Evolutionary conservation across 1,139 yeast genomes (phyloP).

Genomic region (Saccharomycopsis hybrid): DNA sequence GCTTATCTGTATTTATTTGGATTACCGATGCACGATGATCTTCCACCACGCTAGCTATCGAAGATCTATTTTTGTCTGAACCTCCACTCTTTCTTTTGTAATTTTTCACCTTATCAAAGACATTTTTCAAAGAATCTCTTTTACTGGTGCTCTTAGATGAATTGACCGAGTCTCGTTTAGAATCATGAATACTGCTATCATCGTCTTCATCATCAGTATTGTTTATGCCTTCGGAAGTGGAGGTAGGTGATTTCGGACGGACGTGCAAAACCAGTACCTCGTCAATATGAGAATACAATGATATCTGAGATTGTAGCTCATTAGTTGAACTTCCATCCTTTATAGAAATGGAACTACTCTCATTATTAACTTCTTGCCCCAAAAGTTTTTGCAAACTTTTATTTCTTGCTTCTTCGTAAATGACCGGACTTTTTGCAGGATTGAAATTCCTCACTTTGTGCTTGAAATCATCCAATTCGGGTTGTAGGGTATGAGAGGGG

Average conservation of each 20-base stretch:
- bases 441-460: neutral
- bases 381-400: constrained; percentile 11
- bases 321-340: neutral
- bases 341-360: too few relatives aligned
- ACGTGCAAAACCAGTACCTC: constrained; percentile 8
- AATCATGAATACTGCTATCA: neutral
- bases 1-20: constrained; percentile 12
- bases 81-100: neutral
- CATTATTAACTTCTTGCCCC: too few relatives aligned
- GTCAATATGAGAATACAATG: constrained; percentile 5
- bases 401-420: constrained; percentile 7
- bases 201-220: neutral
- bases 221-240: neutral
- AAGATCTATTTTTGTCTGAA: constrained; percentile 2
- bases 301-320: neutral
- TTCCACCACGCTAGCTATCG: neutral
- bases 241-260: neutral
- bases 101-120: constrained; percentile 8
- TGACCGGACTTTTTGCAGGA: neutral
- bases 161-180: constrained; percentile 3
- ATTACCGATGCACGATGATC: constrained; percentile 9
- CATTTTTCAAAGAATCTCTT: constrained; percentile 11
- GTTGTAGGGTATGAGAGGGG: neutral
- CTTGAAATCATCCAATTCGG: neutral
- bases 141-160: constrained; percentile 7